phyloP scores from a whole-genome alignment of 2,329 filamentous ascomycete species.

The Exophiala alcalophila region DNA sequence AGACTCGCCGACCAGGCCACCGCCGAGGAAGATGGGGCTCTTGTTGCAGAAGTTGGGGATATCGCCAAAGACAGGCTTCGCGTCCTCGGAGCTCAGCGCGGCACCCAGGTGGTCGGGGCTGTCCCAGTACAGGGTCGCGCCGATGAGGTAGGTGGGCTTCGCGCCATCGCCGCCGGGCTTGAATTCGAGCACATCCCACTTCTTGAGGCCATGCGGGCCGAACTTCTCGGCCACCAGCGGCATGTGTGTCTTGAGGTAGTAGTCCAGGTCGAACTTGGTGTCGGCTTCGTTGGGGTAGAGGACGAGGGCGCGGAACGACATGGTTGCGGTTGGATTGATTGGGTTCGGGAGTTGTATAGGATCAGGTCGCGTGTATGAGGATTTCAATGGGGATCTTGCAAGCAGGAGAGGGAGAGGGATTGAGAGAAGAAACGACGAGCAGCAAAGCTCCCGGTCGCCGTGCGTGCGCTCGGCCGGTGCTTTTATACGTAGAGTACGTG shows the following conservation, averaged over 20 bases:
- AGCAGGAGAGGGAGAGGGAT: too few relatives aligned
- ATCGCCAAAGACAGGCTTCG: slow-evolving; percentile 19
- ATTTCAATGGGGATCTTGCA: too few relatives aligned
- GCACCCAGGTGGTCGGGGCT: slow-evolving; percentile 16
- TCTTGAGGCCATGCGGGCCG: slow-evolving; percentile 41
- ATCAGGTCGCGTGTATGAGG: too few relatives aligned
- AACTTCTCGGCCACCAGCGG: slow-evolving; percentile 44
- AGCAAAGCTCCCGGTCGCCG: too few relatives aligned
- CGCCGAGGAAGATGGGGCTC: slow-evolving; percentile 16
- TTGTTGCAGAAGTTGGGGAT: slow-evolving; percentile 24
- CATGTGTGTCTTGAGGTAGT: slow-evolving; percentile 52
- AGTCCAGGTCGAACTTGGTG: slow-evolving; percentile 49
- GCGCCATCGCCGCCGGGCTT: slow-evolving; percentile 16
- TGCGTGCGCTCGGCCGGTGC: too few relatives aligned
- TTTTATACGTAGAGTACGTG: too few relatives aligned
- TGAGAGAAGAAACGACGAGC: too few relatives aligned
- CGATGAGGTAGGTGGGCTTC: slow-evolving; percentile 15
- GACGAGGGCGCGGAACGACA: slow-evolving; percentile 20
- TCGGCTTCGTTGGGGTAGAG: slow-evolving; percentile 44
- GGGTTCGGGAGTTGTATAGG: too few relatives aligned
- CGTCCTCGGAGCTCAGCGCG: slow-evolving; percentile 13
- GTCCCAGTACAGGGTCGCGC: slow-evolving; percentile 21
- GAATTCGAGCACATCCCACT: slow-evolving; percentile 21
- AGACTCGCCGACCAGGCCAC: slow-evolving; percentile 12
- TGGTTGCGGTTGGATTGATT: slow-evolving; percentile 3